phyloP scores from a whole-genome alignment of 148 eudicot genomes.

The Nyssa sinensis region DNA sequence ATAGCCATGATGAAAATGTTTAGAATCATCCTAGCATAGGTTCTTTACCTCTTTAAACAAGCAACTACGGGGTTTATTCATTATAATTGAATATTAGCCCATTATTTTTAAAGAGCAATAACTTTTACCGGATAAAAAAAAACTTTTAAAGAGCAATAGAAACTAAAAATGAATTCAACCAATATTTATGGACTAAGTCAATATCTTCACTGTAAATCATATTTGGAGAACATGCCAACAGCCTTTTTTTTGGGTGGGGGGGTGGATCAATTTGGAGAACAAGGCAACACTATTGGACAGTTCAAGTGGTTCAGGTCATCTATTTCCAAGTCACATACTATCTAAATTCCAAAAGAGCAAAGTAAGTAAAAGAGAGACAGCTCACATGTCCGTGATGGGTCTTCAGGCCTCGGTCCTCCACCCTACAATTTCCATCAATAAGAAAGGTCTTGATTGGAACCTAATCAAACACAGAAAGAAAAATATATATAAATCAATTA shows the following conservation, averaged over 20 bases:
- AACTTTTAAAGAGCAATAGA: neutral
- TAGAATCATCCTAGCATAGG: neutral
- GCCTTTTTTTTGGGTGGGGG: no score
- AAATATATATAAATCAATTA: slow-evolving; percentile 13
- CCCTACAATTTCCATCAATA: slow-evolving; percentile 96
- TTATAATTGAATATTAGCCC: slow-evolving; percentile 1
- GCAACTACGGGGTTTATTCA: neutral
- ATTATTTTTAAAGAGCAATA: neutral
- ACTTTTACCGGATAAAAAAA: no score
- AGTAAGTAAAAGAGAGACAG: slow-evolving; percentile 13
- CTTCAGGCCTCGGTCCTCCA: slow-evolving; percentile 98
- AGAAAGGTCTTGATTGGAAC: slow-evolving; percentile 90
- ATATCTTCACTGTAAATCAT: neutral
- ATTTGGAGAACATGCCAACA: neutral
- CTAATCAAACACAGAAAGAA: slow-evolving; percentile 29
- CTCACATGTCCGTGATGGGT: slow-evolving; percentile 99
- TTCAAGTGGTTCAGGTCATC: neutral
- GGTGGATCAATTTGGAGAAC: neutral
- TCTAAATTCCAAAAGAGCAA: neutral
- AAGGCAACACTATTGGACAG: neutral
- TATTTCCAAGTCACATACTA: neutral
- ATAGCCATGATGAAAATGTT: neutral
- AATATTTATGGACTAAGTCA: neutral
- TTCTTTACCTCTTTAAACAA: neutral
- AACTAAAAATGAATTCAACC: neutral